Conservation (phyloP, 805 yeast genomes). For the Candida ficus region DNA sequence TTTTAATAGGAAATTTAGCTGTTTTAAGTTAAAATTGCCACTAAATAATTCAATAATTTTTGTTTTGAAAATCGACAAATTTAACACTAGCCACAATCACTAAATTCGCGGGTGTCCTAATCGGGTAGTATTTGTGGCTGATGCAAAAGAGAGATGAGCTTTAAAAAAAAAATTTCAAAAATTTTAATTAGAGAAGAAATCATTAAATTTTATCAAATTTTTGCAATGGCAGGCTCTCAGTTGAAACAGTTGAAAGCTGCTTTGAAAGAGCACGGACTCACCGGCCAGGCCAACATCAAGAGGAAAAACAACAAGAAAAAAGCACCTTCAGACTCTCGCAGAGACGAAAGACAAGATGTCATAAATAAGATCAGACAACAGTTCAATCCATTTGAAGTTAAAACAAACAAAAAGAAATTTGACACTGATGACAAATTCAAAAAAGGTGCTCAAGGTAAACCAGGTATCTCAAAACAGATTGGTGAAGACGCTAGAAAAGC, state of each 20-base stretch:
- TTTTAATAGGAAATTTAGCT: neutral
- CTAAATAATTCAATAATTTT: neutral
- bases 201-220: too few species aligned
- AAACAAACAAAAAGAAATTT: slow-evolving; percentile 61
- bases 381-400: slow-evolving; percentile 86
- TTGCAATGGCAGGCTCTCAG: slow-evolving; percentile 81
- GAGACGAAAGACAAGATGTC: slow-evolving; percentile 58
- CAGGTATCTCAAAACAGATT: slow-evolving; percentile 61
- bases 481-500: slow-evolving; percentile 61
- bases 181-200: too few species aligned
- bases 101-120: neutral
- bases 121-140: neutral
- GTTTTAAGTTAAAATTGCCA: neutral
- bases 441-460: slow-evolving; percentile 56
- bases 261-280: slow-evolving; percentile 69
- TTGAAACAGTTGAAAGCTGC: slow-evolving; percentile 76
- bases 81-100: neutral
- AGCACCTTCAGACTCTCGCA: slow-evolving; percentile 59
- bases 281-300: slow-evolving; percentile 77
- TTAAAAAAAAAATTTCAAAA: neutral
- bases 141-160: slow-evolving; percentile 5
- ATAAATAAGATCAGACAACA: slow-evolving; percentile 66
- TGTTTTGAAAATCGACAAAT: neutral
- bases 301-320: slow-evolving; percentile 42
- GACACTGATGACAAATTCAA: slow-evolving; percentile 38